Evolutionary conservation across 163 green algal genomes (phyloP).

Genomic region (Chlamydomonas reinhardtii): DNA sequence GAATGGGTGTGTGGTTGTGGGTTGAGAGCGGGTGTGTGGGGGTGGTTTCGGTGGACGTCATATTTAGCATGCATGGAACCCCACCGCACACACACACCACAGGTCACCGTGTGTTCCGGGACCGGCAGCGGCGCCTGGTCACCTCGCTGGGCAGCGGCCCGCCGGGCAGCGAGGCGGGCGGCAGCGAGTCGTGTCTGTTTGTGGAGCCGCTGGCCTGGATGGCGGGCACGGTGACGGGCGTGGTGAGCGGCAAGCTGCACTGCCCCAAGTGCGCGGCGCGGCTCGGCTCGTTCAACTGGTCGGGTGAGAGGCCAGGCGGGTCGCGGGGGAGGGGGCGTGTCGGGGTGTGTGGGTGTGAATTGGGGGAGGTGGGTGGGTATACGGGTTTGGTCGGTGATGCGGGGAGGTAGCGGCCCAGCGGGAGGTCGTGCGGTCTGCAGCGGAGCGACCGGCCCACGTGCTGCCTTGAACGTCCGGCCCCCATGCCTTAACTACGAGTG

Average conservation of each 20-base stretch:
- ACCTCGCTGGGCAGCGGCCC: no score
- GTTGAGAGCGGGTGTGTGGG: not conserved
- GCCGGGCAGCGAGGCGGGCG: not conserved
- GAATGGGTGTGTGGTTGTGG: not conserved
- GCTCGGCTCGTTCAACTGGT: constrained; percentile 92
- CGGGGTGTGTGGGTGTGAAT: not conserved
- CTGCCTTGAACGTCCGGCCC: no score
- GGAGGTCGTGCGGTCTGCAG: no score
- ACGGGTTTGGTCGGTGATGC: no score
- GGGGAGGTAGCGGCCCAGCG: no score
- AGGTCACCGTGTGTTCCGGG: constrained; percentile 57
- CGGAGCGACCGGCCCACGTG: no score
- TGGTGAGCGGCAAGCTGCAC: constrained; percentile 90
- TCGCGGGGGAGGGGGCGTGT: no score
- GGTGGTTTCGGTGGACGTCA: not conserved
- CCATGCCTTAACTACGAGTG: no score
- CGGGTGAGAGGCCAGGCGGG: no score
- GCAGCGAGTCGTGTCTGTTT: constrained; percentile 76
- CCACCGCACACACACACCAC: not conserved
- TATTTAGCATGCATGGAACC: no score
- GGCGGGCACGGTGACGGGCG: constrained; percentile 65
- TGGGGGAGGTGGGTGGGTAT: no score
- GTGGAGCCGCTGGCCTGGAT: constrained; percentile 91
- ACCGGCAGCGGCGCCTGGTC: not conserved
- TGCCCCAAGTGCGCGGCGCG: constrained; percentile 82